These are phyloP conservation scores for Penicillium verrucosum DNA, from an alignment of 2,329 filamentous ascomycete genomes.

Conservation along the genomic window DNA sequence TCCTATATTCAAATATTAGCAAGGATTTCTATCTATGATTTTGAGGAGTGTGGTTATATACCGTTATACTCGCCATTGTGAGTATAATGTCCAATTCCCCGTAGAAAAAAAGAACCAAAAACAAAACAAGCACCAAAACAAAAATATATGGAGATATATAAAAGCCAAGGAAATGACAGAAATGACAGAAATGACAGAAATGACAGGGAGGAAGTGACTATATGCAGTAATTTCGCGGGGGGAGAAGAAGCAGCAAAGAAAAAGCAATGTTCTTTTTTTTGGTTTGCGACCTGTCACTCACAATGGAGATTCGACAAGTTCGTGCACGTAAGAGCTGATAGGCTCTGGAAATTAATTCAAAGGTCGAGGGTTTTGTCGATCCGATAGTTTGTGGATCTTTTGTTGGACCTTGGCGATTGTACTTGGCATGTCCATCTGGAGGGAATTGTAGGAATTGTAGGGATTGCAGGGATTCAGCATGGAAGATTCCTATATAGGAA, in stretches of 20 bases:
- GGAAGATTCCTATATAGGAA: no score
- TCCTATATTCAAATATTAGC: slow-evolving; percentile 24
- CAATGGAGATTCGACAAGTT: slow-evolving; percentile 1
- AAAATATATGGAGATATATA: background rate
- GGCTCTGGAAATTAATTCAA: slow-evolving; percentile 13
- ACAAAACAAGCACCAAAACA: background rate
- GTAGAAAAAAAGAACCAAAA: no score
- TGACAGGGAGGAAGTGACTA: background rate
- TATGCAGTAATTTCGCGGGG: slow-evolving; percentile 12
- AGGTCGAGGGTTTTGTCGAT: slow-evolving; percentile 18
- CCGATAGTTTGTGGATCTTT: slow-evolving; percentile 17
- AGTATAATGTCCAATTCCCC: slow-evolving; percentile 1
- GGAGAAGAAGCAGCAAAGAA: background rate
- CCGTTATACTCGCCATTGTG: slow-evolving; percentile 18
- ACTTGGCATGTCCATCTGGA: no score
- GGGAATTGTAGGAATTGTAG: no score
- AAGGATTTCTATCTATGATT: background rate
- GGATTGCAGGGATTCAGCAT: no score
- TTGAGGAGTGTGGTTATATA: background rate
- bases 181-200: background rate
- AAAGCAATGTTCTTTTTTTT: slow-evolving; percentile 6
- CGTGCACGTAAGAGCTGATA: slow-evolving; percentile 12
- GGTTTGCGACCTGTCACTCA: slow-evolving; percentile 28
- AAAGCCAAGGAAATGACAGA: slow-evolving; percentile 1
- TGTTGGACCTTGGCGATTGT: background rate